Conservation (phyloP, 441 rosid species). For the Erodium trifolium region DNA sequence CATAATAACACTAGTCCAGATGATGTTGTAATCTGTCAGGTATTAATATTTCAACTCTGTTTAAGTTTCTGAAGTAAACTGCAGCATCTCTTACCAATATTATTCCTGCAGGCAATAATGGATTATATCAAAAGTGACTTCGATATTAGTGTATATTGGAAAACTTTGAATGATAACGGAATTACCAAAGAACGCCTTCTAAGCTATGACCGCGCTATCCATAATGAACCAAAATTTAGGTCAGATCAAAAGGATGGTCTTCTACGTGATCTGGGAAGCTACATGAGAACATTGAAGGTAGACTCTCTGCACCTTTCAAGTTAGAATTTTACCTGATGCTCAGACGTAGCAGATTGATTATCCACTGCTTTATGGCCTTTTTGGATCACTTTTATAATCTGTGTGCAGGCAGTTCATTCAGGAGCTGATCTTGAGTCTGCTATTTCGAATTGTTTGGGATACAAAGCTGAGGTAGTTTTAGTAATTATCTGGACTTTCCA, state of each 20-base stretch:
- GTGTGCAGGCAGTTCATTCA: slow-evolving; percentile 90
- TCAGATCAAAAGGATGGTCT: slow-evolving; percentile 82
- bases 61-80: slow-evolving; percentile 14
- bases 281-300: slow-evolving; percentile 97
- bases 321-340: slow-evolving; percentile 13
- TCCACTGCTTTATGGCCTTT: not conserved
- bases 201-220: slow-evolving; percentile 96
- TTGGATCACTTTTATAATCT: slow-evolving; percentile 19
- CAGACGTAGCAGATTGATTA: not conserved
- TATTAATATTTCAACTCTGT: slow-evolving; percentile 24
- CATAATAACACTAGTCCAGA: slow-evolving; percentile 99
- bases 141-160: slow-evolving; percentile 88
- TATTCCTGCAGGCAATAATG: slow-evolving; percentile 68
- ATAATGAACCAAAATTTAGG: slow-evolving; percentile 72
- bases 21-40: slow-evolving; percentile 97
- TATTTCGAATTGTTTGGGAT: slow-evolving; percentile 92
- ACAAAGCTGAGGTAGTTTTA: slow-evolving; percentile 56
- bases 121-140: slow-evolving; percentile 68
- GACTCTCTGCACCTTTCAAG: slow-evolving; percentile 19
- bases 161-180: slow-evolving; percentile 89
- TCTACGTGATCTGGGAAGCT: slow-evolving; percentile 82
- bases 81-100: slow-evolving; percentile 15
- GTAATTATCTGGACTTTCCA: slow-evolving; percentile 23
- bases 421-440: slow-evolving; percentile 99
- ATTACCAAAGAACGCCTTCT: slow-evolving; percentile 85